Base-by-base conservation (phyloP, 306 rosid species). In the Begonia masoniana region DNA sequence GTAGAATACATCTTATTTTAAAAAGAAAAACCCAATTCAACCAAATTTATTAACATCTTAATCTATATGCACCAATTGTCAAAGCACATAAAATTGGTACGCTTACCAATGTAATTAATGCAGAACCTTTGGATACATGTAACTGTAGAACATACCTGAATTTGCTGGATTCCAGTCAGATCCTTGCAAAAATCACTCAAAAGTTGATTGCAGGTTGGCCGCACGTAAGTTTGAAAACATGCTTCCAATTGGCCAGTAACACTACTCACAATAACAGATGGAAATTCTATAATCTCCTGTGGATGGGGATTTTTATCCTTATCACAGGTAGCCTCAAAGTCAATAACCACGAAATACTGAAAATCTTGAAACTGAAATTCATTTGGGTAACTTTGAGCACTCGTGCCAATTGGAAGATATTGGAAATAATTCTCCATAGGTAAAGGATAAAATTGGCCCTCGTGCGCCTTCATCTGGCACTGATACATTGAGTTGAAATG, bases 301-400 rank as follows among this genome's bases (percentile, higher is more conserved):
- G 96, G 96, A 56, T 81, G 85, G 52, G 96, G 94, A 71, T 66
- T 79, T 68, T 68, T 87, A 57, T 81, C 96, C 78, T 83, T 87
- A 62, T 83, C 94, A 15, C 96, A 84, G 47, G 96, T 88, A 43
- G 96, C 96, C 81, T 88, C 96, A 79, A 88, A 88, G 75, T 84
- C 96, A 68, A 88, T 81, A 62, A 88, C 96, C 80, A 88, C 96
- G 77, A 88, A 88, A 75, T 88, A 75, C 76, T 81, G 96, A 68
- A 88, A 88, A 62, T 87, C 96, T 71, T 88, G 96, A 74, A 62
- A 69, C 64, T 68, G 92, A 58, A 68, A 49, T 39, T 82, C 92
- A 23, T 70, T 67, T 1, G 82, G 83, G 63, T 71, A 72, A 66
- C 83, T 80, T 57, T 79, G 92, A 71, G 87, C 64, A 56, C 75